Conservation (phyloP, 139 green algal genomes). For the Microglena sp. region DNA sequence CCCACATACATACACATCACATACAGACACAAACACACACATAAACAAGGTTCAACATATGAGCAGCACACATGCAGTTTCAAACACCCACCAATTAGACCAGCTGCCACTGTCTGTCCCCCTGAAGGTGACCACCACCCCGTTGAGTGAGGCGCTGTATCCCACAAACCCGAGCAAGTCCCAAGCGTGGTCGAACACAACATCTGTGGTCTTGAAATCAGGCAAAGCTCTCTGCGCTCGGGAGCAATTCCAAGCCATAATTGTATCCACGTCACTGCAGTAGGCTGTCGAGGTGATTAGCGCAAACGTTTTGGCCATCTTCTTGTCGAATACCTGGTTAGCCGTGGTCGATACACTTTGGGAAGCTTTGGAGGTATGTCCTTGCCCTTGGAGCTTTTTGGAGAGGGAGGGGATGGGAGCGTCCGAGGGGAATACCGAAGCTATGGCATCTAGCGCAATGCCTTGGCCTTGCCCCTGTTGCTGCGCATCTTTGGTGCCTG, state of each 20-base stretch:
- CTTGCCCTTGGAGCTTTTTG: no score
- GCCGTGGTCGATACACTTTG: background rate
- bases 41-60: background rate
- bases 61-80: slow-evolving; percentile 16
- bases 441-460: no score
- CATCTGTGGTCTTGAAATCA: slow-evolving; percentile 28
- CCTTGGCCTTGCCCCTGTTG: no score
- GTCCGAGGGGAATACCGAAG: no score
- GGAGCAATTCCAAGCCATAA: slow-evolving; percentile 64
- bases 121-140: slow-evolving; percentile 57
- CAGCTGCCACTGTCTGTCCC: slow-evolving; percentile 64
- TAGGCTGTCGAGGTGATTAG: slow-evolving; percentile 50
- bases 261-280: slow-evolving; percentile 36
- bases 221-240: slow-evolving; percentile 30
- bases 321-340: slow-evolving; percentile 27
- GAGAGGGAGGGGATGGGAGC: no score
- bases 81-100: slow-evolving; percentile 50
- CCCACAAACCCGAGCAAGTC: slow-evolving; percentile 62
- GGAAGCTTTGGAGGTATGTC: no score
- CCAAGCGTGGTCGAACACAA: slow-evolving; percentile 54
- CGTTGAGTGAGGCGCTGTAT: slow-evolving; percentile 39
- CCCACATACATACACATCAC: background rate
- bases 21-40: no score
- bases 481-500: no score
- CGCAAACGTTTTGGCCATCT: slow-evolving; percentile 34